A percentile compares a stretch with the other conserved stretches of the same genome.
phyloP scores from a whole-genome alignment of 768 basidiomycete species.

The Brasilioporus rufonigricans region DNA sequence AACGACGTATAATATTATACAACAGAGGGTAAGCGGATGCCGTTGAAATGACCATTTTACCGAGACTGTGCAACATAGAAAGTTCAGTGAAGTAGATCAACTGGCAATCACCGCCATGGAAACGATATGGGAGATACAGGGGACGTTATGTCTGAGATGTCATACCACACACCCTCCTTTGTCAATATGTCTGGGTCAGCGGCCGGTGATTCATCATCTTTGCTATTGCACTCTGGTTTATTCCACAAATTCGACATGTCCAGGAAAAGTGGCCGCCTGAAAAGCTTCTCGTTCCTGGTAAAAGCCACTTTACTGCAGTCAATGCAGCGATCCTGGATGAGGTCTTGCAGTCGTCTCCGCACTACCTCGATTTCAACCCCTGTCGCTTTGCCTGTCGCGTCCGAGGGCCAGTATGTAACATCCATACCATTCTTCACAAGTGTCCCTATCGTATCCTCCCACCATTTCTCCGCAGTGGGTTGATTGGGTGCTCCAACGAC shows the following conservation, averaged over 20 bases:
- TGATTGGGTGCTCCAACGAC: constrained; percentile 18
- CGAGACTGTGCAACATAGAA: not conserved
- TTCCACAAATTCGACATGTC: constrained; percentile 17
- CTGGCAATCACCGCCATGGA: not conserved
- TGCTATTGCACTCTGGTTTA: constrained; percentile 2
- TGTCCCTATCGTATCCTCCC: constrained; percentile 6
- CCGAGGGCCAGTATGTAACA: constrained; percentile 10
- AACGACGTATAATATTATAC: not conserved
- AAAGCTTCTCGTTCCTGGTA: constrained; percentile 9
- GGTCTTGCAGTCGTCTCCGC: constrained; percentile 4
- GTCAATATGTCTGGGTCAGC: constrained; percentile 20
- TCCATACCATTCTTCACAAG: constrained; percentile 3
- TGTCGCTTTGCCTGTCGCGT: not conserved
- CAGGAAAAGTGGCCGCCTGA: constrained; percentile 11
- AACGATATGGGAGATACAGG: not conserved
- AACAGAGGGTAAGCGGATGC: not conserved
- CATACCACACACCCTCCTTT: constrained; percentile 18
- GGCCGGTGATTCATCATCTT: not conserved
- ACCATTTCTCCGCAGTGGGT: constrained; percentile 22
- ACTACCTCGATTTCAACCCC: not conserved
- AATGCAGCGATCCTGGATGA: constrained; percentile 24
- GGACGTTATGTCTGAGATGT: not conserved
- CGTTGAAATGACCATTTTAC: not conserved
- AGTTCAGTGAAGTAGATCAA: not conserved
- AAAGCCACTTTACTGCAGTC: constrained; percentile 15